Conservation (phyloP, 2,329 filamentous ascomycete species). For the Botrytis aclada region DNA sequence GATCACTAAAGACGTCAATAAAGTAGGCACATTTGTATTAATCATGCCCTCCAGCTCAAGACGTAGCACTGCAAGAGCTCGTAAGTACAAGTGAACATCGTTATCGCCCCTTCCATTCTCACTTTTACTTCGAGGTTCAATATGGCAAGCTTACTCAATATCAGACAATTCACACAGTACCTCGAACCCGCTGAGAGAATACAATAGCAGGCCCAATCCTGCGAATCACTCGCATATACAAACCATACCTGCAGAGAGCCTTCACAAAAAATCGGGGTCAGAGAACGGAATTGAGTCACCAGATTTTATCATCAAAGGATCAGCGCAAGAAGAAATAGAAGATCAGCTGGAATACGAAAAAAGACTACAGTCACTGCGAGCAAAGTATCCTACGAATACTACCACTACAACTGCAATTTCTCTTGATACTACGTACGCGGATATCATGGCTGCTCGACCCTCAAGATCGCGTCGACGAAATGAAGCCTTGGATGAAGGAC, state of each 20-base stretch:
- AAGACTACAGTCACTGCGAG: background rate
- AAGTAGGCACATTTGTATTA: background rate
- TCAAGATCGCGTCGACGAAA: constrained; percentile 14
- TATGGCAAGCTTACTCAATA: constrained; percentile 17
- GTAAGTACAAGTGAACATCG: constrained; percentile 7
- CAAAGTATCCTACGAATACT: background rate
- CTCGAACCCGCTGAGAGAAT: constrained; percentile 11
- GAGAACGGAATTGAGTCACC: background rate
- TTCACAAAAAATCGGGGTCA: background rate
- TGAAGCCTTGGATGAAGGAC: constrained; percentile 3
- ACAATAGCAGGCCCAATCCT: constrained; percentile 1
- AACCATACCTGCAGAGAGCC: constrained; percentile 9
- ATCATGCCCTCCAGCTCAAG: constrained; percentile 9
- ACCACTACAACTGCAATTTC: background rate
- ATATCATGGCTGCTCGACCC: constrained; percentile 21
- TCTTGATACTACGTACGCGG: constrained; percentile 17
- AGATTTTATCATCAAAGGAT: constrained; percentile 18
- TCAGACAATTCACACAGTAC: background rate
- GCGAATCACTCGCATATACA: constrained; percentile 19
- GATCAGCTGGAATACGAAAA: constrained; percentile 16
- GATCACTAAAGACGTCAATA: background rate
- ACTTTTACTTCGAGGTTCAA: background rate
- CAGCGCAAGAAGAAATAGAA: constrained; percentile 19
- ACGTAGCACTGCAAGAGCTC: background rate
- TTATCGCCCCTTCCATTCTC: constrained; percentile 18